These are phyloP conservation scores for Solanum bulbocastanum DNA, from an alignment of 257 asterid genomes.

Conservation along the genomic window DNA sequence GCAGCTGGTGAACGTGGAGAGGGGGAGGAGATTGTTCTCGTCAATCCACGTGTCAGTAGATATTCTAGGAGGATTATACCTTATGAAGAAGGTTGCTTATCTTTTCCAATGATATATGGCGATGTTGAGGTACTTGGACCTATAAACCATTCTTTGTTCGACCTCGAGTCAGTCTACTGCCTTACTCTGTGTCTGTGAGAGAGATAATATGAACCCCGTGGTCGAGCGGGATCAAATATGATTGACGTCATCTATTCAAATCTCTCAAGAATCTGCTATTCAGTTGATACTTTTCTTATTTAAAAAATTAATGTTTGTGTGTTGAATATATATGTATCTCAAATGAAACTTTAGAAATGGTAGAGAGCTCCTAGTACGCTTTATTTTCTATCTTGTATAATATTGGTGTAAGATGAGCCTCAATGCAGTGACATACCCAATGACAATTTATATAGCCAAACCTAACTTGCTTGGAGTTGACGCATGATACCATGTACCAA, in stretches of 20 bases:
- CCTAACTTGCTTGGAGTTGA: neutral
- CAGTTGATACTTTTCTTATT: neutral
- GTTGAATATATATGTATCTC: neutral
- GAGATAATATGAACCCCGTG: neutral
- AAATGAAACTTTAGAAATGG: too few relatives aligned
- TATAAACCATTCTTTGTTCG: neutral
- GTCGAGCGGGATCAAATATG: neutral
- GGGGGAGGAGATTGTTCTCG: slow-evolving; percentile 86
- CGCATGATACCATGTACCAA: neutral
- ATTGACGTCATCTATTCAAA: neutral
- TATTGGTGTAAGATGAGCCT: neutral
- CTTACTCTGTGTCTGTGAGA: neutral
- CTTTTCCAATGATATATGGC: slow-evolving; percentile 75
- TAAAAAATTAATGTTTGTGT: neutral
- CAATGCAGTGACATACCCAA: neutral
- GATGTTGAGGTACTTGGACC: slow-evolving; percentile 54
- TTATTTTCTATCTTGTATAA: neutral
- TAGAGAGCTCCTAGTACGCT: neutral
- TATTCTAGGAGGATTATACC: slow-evolving; percentile 58
- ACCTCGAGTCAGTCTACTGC: neutral
- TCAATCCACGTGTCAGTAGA: slow-evolving; percentile 63
- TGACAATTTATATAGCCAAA: neutral
- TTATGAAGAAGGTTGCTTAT: slow-evolving; percentile 85
- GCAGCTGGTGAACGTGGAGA: slow-evolving; percentile 71
- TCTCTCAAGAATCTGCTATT: neutral